phyloP scores from a whole-genome alignment of 2,329 filamentous ascomycete genomes.

The Zarea fungicola region DNA sequence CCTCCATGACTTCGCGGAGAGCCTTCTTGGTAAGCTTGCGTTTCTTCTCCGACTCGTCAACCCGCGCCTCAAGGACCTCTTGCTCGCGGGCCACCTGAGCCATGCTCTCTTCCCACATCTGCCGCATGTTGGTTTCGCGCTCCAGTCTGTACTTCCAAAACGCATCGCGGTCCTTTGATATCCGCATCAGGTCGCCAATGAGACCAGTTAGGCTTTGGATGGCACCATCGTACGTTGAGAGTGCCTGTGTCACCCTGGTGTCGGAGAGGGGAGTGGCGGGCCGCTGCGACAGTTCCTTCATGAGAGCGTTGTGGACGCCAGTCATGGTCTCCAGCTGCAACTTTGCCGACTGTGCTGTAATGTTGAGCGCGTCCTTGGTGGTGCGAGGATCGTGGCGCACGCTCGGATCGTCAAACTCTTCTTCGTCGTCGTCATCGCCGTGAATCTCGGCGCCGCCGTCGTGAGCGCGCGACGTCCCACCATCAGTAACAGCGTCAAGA shows the following conservation, averaged over 20 bases:
- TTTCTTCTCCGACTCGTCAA: slow-evolving; percentile 87
- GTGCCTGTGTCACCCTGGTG: slow-evolving; percentile 67
- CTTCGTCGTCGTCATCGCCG: slow-evolving; percentile 63
- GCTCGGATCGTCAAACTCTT: slow-evolving; percentile 70
- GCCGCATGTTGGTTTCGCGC: slow-evolving; percentile 82
- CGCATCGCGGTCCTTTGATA: slow-evolving; percentile 87
- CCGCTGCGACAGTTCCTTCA: slow-evolving; percentile 60
- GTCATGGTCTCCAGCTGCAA: slow-evolving; percentile 87
- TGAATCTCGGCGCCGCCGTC: slow-evolving; percentile 32
- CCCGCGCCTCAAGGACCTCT: slow-evolving; percentile 79
- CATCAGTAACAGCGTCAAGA: slow-evolving; percentile 42
- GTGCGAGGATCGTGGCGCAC: slow-evolving; percentile 67
- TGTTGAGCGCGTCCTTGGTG: slow-evolving; percentile 91
- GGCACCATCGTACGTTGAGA: slow-evolving; percentile 82
- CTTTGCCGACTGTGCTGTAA: slow-evolving; percentile 91
- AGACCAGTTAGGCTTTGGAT: slow-evolving; percentile 82
- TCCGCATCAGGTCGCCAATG: slow-evolving; percentile 80
- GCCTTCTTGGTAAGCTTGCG: slow-evolving; percentile 84
- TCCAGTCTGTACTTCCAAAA: slow-evolving; percentile 97
- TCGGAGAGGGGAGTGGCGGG: slow-evolving; percentile 72
- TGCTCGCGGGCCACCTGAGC: slow-evolving; percentile 92
- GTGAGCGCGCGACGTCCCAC: slow-evolving; percentile 32
- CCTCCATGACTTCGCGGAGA: slow-evolving; percentile 76
- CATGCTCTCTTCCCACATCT: slow-evolving; percentile 99
- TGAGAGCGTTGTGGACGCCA: slow-evolving; percentile 76